A percentile compares a stretch with the other conserved stretches of the same genome.
Conservation (phyloP, 768 basidiomycete species). For the Podaxis sp. region DNA sequence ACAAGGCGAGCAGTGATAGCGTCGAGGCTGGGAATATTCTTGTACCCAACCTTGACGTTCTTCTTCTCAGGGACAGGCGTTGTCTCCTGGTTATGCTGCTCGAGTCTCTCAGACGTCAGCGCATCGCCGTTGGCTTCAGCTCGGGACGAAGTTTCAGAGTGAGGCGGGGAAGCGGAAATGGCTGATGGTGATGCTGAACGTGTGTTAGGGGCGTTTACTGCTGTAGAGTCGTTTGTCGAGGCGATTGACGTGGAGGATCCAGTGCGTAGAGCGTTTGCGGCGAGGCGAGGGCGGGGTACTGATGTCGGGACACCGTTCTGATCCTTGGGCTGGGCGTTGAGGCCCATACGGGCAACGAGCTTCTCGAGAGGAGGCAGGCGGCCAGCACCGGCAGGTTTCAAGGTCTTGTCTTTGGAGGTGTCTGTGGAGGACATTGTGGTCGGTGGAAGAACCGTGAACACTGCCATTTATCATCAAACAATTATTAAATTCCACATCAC, state of each 20-base stretch:
- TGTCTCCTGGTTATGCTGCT: constrained; percentile 61
- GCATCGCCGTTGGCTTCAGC: constrained; percentile 42
- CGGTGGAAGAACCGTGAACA: constrained; percentile 14
- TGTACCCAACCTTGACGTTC: constrained; percentile 61
- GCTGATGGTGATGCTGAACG: constrained; percentile 67
- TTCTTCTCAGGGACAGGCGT: constrained; percentile 23
- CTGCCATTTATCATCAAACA: constrained; percentile 8
- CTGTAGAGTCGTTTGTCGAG: constrained; percentile 61
- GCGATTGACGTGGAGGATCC: constrained; percentile 56
- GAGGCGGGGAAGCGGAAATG: constrained; percentile 46
- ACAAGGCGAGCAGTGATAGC: constrained; percentile 81
- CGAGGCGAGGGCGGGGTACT: constrained; percentile 66
- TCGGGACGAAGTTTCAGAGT: constrained; percentile 22
- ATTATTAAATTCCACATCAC: neutral
- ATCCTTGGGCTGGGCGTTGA: constrained; percentile 31
- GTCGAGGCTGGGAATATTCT: constrained; percentile 85
- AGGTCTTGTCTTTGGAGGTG: constrained; percentile 9
- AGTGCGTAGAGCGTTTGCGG: constrained; percentile 68
- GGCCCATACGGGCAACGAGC: constrained; percentile 74
- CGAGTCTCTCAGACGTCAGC: constrained; percentile 66
- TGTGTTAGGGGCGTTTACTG: constrained; percentile 66
- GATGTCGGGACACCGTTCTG: constrained; percentile 26
- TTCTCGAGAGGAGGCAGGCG: constrained; percentile 79
- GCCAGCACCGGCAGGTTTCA: constrained; percentile 24
- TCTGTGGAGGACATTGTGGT: constrained; percentile 20